Evolutionary conservation across 129 eudicot genomes (phyloP).

Genomic region (Flaveria ramosissima): DNA sequence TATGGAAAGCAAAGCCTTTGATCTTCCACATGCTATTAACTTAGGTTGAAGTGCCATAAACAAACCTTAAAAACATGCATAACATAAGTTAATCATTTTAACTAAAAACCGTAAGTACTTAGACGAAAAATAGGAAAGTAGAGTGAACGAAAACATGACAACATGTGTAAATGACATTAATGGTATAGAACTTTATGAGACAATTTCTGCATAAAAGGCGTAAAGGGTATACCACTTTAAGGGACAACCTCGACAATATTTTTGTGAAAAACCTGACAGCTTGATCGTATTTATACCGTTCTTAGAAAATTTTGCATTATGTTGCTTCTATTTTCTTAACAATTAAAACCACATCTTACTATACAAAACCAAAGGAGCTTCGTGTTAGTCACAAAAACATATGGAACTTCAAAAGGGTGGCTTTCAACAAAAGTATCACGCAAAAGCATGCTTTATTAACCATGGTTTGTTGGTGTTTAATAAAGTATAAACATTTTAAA

Average conservation of each 20-base stretch:
- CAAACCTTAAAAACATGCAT: slow-evolving; percentile 40
- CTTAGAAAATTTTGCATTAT: not conserved
- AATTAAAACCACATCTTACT: not conserved
- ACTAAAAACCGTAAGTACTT: not conserved
- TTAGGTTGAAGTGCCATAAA: slow-evolving; percentile 83
- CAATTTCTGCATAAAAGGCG: not conserved
- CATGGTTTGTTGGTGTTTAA: not conserved
- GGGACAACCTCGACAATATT: slow-evolving; percentile 23
- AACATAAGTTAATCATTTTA: not conserved
- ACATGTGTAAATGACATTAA: not conserved
- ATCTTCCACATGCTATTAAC: slow-evolving; percentile 60
- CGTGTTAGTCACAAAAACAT: not conserved
- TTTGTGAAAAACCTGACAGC: slow-evolving; percentile 11
- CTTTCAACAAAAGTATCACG: not conserved
- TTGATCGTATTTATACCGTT: not conserved
- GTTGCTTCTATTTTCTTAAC: not conserved
- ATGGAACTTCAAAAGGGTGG: not conserved
- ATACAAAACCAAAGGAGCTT: not conserved
- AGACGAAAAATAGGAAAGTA: not conserved
- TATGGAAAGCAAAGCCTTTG: slow-evolving; percentile 51
- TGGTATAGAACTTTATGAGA: not conserved
- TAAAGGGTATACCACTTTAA: not conserved
- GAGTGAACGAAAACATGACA: not conserved
- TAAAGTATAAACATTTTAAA: not conserved
- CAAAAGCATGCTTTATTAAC: not conserved